These are phyloP conservation scores for Gossypium rotundifolium DNA, from an alignment of 345 rosid genomes.

Conservation along the genomic window DNA sequence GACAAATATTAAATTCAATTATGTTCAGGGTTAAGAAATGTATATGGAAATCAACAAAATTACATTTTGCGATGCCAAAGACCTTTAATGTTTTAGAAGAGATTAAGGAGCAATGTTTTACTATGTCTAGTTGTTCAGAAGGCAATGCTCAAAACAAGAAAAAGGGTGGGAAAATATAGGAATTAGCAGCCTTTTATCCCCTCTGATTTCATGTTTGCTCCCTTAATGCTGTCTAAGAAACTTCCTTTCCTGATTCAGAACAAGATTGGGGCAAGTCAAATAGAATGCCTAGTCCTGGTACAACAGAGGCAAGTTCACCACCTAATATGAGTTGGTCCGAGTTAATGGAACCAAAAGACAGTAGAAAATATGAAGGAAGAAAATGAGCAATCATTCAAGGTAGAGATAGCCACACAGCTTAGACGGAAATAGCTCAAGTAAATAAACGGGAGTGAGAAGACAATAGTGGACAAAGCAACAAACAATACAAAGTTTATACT, in stretches of 20 bases:
- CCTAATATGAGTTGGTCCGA: neutral
- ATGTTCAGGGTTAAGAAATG: neutral
- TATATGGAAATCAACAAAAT: neutral
- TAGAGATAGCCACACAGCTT: neutral
- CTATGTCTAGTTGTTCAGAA: neutral
- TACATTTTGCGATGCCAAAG: neutral
- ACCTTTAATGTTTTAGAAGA: neutral
- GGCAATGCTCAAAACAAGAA: neutral
- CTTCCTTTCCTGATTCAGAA: neutral
- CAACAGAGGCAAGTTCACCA: neutral
- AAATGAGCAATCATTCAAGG: neutral
- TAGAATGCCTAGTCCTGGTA: neutral
- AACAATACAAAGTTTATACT: neutral
- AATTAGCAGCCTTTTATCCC: neutral
- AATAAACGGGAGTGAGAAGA: neutral
- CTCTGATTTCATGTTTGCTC: neutral
- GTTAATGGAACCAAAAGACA: neutral
- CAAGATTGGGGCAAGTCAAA: neutral
- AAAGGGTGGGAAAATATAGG: neutral
- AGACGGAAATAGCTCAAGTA: neutral
- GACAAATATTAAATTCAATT: neutral
- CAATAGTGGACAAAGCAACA: neutral
- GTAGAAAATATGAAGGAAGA: neutral
- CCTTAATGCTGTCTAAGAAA: conserved; percentile 1
- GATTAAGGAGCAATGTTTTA: neutral